Conservation (phyloP, 1,284 basidiomycete species). For the Erythrobasidium hasegawianum region DNA sequence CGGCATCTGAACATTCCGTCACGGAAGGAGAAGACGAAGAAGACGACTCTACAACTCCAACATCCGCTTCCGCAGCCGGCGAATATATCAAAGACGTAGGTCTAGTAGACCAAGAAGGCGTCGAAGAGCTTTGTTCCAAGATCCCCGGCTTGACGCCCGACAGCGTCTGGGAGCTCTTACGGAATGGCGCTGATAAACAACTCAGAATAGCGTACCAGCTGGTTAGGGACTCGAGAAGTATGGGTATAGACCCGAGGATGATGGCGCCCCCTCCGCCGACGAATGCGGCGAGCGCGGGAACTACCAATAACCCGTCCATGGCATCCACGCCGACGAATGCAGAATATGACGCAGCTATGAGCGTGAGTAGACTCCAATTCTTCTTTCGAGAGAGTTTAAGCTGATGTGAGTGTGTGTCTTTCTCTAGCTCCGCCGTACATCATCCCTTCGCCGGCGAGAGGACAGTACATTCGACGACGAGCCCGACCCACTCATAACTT, state of each 20-base stretch:
- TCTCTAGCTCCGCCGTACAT: too few species aligned
- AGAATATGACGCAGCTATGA: neutral
- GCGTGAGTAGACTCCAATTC: neutral
- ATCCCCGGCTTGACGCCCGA: constrained; percentile 74
- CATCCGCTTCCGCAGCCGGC: constrained; percentile 39
- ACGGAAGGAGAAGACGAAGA: constrained; percentile 2
- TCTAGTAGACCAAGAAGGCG: constrained; percentile 80
- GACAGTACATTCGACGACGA: constrained; percentile 13
- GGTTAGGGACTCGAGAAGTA: constrained; percentile 80
- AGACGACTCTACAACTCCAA: neutral
- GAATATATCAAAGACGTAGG: constrained; percentile 61
- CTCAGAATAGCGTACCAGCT: constrained; percentile 97
- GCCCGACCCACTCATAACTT: constrained; percentile 14
- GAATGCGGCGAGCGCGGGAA: too few species aligned
- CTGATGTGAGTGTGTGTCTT: too few species aligned
- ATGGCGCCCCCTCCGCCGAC: neutral
- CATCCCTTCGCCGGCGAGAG: constrained; percentile 4
- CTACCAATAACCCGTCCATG: too few species aligned
- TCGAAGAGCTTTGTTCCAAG: constrained; percentile 71
- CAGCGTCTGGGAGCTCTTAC: constrained; percentile 78
- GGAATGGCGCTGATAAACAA: constrained; percentile 83
- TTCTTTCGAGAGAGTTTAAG: too few species aligned
- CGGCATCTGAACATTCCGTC: neutral
- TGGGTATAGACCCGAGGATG: constrained; percentile 55
- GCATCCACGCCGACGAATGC: neutral